phyloP scores from a whole-genome alignment of 2,329 filamentous ascomycete species.

The Dryadomyces sulphureus region DNA sequence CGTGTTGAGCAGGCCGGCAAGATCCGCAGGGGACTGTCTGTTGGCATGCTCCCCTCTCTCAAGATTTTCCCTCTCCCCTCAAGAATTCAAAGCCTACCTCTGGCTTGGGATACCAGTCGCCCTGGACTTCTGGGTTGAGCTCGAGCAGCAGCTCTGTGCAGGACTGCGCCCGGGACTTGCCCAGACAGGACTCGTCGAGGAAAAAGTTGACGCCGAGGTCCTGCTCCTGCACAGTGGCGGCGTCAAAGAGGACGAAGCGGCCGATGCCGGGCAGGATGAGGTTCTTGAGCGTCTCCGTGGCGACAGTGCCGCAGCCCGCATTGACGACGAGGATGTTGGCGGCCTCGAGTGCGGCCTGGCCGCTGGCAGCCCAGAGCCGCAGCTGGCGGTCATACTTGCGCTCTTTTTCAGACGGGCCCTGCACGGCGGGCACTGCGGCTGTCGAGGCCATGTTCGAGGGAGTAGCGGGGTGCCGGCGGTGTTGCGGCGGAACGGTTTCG shows the following conservation, averaged over 20 bases:
- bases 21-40: slow-evolving; percentile 3
- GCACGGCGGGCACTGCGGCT: slow-evolving; percentile 32
- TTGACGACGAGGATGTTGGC: slow-evolving; percentile 87
- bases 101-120: slow-evolving; percentile 47
- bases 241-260: slow-evolving; percentile 80
- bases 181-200: slow-evolving; percentile 63
- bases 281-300: slow-evolving; percentile 88
- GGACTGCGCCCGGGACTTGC: slow-evolving; percentile 63
- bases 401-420: slow-evolving; percentile 44
- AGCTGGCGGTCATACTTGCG: slow-evolving; percentile 91
- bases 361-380: slow-evolving; percentile 84
- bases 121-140: slow-evolving; percentile 83
- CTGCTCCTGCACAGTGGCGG: slow-evolving; percentile 56
- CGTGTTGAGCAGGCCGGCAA: slow-evolving; percentile 21
- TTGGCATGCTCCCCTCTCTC: background rate
- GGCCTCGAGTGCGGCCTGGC: slow-evolving; percentile 79
- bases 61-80: background rate
- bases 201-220: slow-evolving; percentile 98
- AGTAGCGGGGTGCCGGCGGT: too few species aligned
- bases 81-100: slow-evolving; percentile 18
- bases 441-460: too few species aligned
- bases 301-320: slow-evolving; percentile 71
- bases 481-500: too few species aligned
- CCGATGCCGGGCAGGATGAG: slow-evolving; percentile 86
- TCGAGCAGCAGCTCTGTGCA: slow-evolving; percentile 67